These are phyloP conservation scores for Paecilomyces variotii DNA, from an alignment of 2,329 filamentous ascomycete genomes.

Conservation along the genomic window DNA sequence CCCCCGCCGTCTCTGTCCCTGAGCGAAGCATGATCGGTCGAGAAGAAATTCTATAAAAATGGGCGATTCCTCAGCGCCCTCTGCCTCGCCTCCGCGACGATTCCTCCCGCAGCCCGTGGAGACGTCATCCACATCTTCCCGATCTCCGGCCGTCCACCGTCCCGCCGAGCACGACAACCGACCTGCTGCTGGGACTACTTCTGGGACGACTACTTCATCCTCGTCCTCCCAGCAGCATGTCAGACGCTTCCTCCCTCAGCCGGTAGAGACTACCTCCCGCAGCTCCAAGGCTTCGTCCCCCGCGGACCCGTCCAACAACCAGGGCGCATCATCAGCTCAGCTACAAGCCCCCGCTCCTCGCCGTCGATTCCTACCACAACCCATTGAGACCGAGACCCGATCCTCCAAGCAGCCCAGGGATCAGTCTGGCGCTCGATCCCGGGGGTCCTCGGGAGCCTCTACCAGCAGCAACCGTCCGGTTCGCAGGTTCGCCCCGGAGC, in stretches of 20 bases:
- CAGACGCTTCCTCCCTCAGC: constrained; percentile 32
- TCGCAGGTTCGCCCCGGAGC: constrained; percentile 2
- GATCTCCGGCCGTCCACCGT: neutral
- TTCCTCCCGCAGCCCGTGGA: constrained; percentile 27
- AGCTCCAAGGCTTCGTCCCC: constrained; percentile 26
- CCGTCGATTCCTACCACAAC: constrained; percentile 14
- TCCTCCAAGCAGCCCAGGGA: constrained; percentile 28
- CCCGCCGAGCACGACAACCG: neutral
- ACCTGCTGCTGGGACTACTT: too few species aligned
- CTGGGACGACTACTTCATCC: neutral
- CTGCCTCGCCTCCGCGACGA: constrained; percentile 12
- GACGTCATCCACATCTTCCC: constrained; percentile 21
- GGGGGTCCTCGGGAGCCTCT: neutral
- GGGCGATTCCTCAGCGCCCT: constrained; percentile 13
- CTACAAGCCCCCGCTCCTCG: constrained; percentile 2
- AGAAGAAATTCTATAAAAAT: constrained; percentile 6
- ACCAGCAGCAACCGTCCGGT: neutral
- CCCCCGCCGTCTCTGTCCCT: neutral
- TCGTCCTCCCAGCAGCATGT: neutral
- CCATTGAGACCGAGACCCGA: constrained; percentile 40
- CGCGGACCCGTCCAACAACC: neutral
- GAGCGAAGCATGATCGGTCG: neutral
- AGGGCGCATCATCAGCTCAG: constrained; percentile 1
- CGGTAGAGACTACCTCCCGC: constrained; percentile 36
- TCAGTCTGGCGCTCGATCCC: neutral